phyloP scores from a whole-genome alignment of 1,284 basidiomycete genomes.

The Ceratobasidium papillatum region DNA sequence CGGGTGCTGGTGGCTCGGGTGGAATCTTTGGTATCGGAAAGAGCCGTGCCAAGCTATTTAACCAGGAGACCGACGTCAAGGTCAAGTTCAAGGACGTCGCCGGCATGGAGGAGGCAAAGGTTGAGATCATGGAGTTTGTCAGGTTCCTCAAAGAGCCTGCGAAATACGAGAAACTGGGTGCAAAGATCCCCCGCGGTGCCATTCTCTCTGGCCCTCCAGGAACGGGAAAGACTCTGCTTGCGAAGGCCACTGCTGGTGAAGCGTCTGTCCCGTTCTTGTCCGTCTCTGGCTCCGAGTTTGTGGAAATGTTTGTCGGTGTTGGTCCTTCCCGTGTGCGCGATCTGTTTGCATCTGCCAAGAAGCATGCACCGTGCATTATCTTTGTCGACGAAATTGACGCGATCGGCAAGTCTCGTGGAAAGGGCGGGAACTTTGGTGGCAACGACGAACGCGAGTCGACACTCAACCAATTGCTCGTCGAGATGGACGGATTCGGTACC shows the following conservation, averaged over 20 bases:
- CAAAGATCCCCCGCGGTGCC: slow-evolving; percentile 98
- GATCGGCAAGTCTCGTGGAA: slow-evolving; percentile 94
- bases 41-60: slow-evolving; percentile 94
- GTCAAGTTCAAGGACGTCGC: slow-evolving; percentile 96
- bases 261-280: slow-evolving; percentile 97
- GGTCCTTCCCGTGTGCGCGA: slow-evolving; percentile 97
- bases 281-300: slow-evolving; percentile 98
- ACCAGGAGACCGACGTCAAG: slow-evolving; percentile 95
- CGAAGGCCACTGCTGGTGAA: slow-evolving; percentile 98
- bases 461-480: slow-evolving; percentile 96
- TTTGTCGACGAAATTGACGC: slow-evolving; percentile 99
- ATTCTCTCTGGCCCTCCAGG: slow-evolving; percentile 98
- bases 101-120: slow-evolving; percentile 99
- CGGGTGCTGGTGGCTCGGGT: slow-evolving; percentile 71
- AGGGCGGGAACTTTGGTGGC: slow-evolving; percentile 88
- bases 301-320: slow-evolving; percentile 99
- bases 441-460: slow-evolving; percentile 99
- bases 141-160: slow-evolving; percentile 97
- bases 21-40: slow-evolving; percentile 99
- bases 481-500: slow-evolving; percentile 99
- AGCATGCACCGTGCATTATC: slow-evolving; percentile 98
- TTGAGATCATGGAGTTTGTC: slow-evolving; percentile 99
- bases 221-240: slow-evolving; percentile 97
- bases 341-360: slow-evolving; percentile 96
- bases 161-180: slow-evolving; percentile 95